Conservation (phyloP, 2,329 filamentous ascomycete genomes). For the Aaosphaeria arxii region DNA sequence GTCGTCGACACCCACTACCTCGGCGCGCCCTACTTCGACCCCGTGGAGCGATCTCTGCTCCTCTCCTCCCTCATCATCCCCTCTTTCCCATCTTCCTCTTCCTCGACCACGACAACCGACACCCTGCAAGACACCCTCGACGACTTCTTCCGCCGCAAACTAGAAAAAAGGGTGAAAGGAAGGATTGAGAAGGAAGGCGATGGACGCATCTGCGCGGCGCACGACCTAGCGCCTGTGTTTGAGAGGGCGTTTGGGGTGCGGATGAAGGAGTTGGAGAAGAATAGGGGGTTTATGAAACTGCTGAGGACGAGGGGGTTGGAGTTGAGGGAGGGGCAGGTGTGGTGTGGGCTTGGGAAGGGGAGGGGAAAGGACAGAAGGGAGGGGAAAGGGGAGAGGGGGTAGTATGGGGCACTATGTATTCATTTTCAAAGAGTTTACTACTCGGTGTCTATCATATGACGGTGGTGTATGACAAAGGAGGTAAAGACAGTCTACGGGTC, state of each 20-base stretch:
- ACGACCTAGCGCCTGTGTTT: slow-evolving; percentile 31
- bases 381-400: too few relatives aligned
- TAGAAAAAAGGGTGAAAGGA: slow-evolving; percentile 14
- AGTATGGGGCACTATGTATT: too few relatives aligned
- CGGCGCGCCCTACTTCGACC: slow-evolving; percentile 13
- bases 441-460: too few relatives aligned
- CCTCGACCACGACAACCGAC: background rate
- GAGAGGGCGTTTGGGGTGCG: slow-evolving; percentile 24
- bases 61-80: too few relatives aligned
- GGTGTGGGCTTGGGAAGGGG: background rate
- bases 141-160: slow-evolving; percentile 1
- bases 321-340: slow-evolving; percentile 3
- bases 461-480: too few relatives aligned
- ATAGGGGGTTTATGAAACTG: slow-evolving; percentile 10
- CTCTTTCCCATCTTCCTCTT: too few relatives aligned
- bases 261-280: slow-evolving; percentile 20
- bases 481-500: too few relatives aligned
- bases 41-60: slow-evolving; percentile 1
- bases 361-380: too few relatives aligned
- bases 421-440: background rate
- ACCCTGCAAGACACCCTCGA: slow-evolving; percentile 1
- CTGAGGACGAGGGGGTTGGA: slow-evolving; percentile 7
- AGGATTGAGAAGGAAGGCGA: slow-evolving; percentile 27
- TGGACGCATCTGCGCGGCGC: slow-evolving; percentile 33
- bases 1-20: slow-evolving; percentile 8